phyloP scores from a whole-genome alignment of 2,329 filamentous ascomycete species.

The Akanthomyces muscarius region DNA sequence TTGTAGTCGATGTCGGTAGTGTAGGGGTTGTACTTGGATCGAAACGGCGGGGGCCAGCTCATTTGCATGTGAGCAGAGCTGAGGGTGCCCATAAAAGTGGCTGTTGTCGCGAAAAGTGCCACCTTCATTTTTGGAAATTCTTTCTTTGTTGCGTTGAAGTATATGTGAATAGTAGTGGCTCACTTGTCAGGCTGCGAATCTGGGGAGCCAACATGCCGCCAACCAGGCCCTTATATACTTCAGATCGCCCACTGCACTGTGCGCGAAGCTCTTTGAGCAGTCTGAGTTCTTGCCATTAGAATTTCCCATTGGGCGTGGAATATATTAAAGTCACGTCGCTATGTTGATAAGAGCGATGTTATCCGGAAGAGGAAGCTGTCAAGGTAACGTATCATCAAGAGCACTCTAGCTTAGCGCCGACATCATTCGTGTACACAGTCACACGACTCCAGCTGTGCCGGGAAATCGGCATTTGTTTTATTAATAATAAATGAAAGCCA shows the following conservation, averaged over 20 bases:
- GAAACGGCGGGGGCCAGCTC: conserved; percentile 48
- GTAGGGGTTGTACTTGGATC: conserved; percentile 50
- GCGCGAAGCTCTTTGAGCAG: background rate
- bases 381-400: background rate
- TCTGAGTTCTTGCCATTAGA: background rate
- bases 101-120: background rate
- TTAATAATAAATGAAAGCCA: too few species aligned
- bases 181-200: background rate
- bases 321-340: background rate
- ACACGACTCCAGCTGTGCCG: too few species aligned
- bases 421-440: too few species aligned
- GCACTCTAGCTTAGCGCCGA: background rate
- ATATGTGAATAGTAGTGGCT: background rate
- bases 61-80: conserved; percentile 49
- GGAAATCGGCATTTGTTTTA: too few species aligned
- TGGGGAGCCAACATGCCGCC: background rate
- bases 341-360: background rate
- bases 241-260: background rate
- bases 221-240: background rate
- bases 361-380: background rate
- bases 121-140: background rate
- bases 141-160: background rate
- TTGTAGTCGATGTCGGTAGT: conserved; percentile 59
- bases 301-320: background rate
- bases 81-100: background rate